Evolutionary conservation across 441 rosid genomes (phyloP).

Genomic region (Euphorbia schlechtendalii): DNA sequence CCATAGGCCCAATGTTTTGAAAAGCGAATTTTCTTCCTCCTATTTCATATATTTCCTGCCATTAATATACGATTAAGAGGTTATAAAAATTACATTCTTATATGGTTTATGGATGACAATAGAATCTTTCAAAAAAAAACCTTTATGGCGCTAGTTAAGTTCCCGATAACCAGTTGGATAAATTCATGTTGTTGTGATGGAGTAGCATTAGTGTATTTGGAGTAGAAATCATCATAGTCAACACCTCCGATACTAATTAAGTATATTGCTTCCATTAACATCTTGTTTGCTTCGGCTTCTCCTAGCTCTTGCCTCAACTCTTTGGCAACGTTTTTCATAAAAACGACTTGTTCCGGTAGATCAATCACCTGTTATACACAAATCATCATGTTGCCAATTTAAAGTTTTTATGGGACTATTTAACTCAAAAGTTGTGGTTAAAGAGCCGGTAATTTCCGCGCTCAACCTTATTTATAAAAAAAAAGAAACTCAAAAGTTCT

Average conservation of each 20-base stretch:
- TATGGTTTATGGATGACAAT: no score
- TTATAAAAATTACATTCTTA: no score
- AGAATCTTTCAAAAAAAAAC: no score
- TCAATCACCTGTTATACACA: neutral
- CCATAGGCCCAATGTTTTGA: neutral
- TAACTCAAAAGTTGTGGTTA: no score
- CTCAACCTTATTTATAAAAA: no score
- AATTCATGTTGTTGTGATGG: neutral
- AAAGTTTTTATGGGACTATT: no score
- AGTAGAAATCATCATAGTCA: no score
- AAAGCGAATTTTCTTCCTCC: conserved; percentile 2
- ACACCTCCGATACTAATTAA: neutral
- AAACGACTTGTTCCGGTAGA: neutral
- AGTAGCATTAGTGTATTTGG: no score
- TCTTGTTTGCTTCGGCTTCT: neutral
- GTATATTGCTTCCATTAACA: neutral
- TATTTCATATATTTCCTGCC: conserved; percentile 3
- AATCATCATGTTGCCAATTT: no score
- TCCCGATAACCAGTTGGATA: neutral
- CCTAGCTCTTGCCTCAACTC: neutral
- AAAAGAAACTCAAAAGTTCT: no score
- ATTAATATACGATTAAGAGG: no score
- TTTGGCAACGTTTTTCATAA: neutral
- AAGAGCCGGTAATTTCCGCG: no score
- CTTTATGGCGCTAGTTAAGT: neutral